phyloP scores from a whole-genome alignment of 305 asterid species.

The Fraxinus greggii region DNA sequence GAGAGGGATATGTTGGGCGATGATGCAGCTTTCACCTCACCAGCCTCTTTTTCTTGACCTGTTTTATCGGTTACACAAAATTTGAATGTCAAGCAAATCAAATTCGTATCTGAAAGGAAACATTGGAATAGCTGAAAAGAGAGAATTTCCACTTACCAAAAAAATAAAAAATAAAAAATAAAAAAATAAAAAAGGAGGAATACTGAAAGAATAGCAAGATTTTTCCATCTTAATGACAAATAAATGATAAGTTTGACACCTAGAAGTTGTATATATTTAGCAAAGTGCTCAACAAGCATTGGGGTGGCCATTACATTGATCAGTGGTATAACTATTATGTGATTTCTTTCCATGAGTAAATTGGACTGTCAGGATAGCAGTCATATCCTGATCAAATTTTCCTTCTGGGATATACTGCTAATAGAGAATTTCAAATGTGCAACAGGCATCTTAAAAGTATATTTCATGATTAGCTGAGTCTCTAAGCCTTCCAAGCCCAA shows the following conservation, averaged over 20 bases:
- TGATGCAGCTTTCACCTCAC: slow-evolving; percentile 7
- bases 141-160: not conserved
- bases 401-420: not conserved
- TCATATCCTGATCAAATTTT: not conserved
- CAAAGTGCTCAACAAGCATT: not conserved
- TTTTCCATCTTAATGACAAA: not conserved
- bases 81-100: not conserved
- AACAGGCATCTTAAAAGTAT: not conserved
- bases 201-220: not conserved
- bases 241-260: not conserved
- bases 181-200: not conserved
- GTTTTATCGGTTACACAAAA: not conserved
- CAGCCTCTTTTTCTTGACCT: slow-evolving; percentile 16
- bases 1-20: not conserved
- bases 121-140: not conserved
- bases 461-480: not conserved
- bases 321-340: not conserved
- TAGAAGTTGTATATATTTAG: not conserved
- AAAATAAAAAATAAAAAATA: not conserved
- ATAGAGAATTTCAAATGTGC: not conserved
- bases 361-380: not conserved
- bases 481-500: not conserved
- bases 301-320: not conserved
- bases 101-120: not conserved
- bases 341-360: not conserved